These are phyloP conservation scores for Lichtheimia hyalospora DNA, from an alignment of 371 early-diverging fungal species.

Conservation along the genomic window DNA sequence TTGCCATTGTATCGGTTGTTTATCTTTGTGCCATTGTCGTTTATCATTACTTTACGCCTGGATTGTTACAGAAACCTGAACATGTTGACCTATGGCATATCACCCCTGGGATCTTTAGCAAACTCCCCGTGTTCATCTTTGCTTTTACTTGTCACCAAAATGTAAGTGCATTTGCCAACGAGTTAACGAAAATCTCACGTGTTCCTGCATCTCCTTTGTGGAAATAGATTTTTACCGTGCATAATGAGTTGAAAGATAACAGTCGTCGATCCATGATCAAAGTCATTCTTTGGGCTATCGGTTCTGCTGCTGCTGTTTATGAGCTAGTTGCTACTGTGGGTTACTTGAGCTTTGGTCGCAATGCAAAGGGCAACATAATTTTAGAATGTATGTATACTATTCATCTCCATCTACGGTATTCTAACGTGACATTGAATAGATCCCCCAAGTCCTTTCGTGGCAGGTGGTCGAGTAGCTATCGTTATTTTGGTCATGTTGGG, in stretches of 20 bases:
- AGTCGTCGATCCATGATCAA: slow-evolving; percentile 57
- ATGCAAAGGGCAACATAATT: slow-evolving; percentile 88
- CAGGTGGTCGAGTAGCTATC: slow-evolving; percentile 86
- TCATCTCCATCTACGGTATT: background rate
- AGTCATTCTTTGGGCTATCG: slow-evolving; percentile 73
- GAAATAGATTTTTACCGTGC: slow-evolving; percentile 79
- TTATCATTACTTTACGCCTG: slow-evolving; percentile 66
- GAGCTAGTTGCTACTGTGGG: slow-evolving; percentile 90
- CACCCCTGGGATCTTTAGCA: slow-evolving; percentile 69
- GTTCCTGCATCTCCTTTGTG: no score
- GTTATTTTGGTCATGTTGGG: slow-evolving; percentile 91
- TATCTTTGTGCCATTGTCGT: slow-evolving; percentile 89
- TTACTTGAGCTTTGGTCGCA: slow-evolving; percentile 91
- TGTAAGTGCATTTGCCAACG: slow-evolving; percentile 38
- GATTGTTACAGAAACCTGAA: slow-evolving; percentile 36
- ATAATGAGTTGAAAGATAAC: slow-evolving; percentile 90
- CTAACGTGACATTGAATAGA: slow-evolving; percentile 36
- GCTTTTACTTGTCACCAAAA: slow-evolving; percentile 96
- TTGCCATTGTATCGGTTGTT: slow-evolving; percentile 88
- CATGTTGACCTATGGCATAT: slow-evolving; percentile 54
- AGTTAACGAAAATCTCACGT: background rate
- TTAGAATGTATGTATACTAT: slow-evolving; percentile 63
- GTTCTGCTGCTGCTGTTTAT: slow-evolving; percentile 81
- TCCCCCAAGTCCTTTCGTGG: slow-evolving; percentile 70
- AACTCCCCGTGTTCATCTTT: slow-evolving; percentile 97